phyloP scores from a whole-genome alignment of 169 alveolate genomes.

The Eimeria zaria region DNA sequence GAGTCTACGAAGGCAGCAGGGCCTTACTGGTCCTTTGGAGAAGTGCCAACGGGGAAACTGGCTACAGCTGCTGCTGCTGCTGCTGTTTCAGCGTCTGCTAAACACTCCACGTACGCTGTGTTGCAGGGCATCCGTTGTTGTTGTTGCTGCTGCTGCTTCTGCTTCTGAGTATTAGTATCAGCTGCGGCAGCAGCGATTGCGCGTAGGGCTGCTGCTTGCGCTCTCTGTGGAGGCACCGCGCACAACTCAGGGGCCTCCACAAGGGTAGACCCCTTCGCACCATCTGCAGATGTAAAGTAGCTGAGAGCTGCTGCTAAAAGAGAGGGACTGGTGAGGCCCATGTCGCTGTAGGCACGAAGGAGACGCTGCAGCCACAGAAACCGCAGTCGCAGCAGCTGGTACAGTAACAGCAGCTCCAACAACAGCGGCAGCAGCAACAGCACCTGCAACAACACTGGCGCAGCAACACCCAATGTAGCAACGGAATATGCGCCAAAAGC shows the following conservation, averaged over 20 bases:
- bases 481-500: background rate
- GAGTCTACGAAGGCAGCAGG: background rate
- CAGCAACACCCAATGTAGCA: background rate
- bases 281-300: background rate
- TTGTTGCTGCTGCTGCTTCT: conserved; percentile 13
- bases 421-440: background rate
- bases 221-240: conserved; percentile 18
- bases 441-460: too few relatives aligned
- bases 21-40: conserved; percentile 25
- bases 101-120: conserved; percentile 30
- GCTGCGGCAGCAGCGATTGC: conserved; percentile 3
- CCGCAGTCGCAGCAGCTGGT: background rate
- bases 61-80: conserved; percentile 49
- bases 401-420: background rate
- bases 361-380: conserved; percentile 62
- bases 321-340: conserved; percentile 66
- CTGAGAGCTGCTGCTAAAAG: conserved; percentile 57
- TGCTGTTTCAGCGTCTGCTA: conserved; percentile 58
- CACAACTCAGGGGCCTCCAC: conserved; percentile 30
- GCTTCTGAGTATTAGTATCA: background rate
- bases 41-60: background rate
- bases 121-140: conserved; percentile 31
- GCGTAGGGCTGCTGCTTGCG: conserved; percentile 41
- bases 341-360: conserved; percentile 50
- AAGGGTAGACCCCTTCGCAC: background rate